Base-by-base conservation (phyloP, 495 filamentous ascomycete genomes). In the Podospora pseudocomata region DNA sequence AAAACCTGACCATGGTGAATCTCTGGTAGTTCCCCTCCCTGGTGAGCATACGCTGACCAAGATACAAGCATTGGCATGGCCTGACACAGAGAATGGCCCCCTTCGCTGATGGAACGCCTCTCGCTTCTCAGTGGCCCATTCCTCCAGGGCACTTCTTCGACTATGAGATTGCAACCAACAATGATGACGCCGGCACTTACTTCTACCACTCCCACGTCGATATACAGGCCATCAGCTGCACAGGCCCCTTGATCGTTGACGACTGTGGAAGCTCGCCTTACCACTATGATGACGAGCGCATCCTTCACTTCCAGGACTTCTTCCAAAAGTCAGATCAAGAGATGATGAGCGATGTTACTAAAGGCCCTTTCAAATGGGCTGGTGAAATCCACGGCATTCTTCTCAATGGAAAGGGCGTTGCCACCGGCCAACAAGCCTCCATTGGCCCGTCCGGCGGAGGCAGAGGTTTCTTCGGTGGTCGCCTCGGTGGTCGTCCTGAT, bases 131-230 rank as follows among this genome's bases (percentile, higher is more conserved):
- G 65, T 88, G 86, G 86, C 86, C 86, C 0, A 88, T 88, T 63
- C 82, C 85, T 4, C 85, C 86, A 9, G 71, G 79, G 18, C 80
- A 85, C 68, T 89, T 83, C 77, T 88, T 89, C 75, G 87, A 89
- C 76, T 88, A 89, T 72, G 85, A 89, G 71, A 78, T 88, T 23
- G 73, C 75, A 11, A 80, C 83, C 7, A 76, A 83, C 20, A 20
- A 76, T 5, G 82, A 80, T 7, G 79, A 85, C 63, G 82, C 85
- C 9, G 86, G 85, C 19, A 83, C 84, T 5, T 88, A 87, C 74
- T 88, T 85, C 72, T 89, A 88, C 66, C 86, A 89, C 70, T 87
- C 84, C 9, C 86, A 89, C 66, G 81, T 88, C 30, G 83, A 77
- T 0, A 82, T 88, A 67, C 86, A 88, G 74, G 81, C 85, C 2